Percentiles rank a stretch among this genome's conserved stretches.
Evolutionary conservation across 2,329 filamentous ascomycete genomes (phyloP).

Genomic region (Fusarium tjaetaba): DNA sequence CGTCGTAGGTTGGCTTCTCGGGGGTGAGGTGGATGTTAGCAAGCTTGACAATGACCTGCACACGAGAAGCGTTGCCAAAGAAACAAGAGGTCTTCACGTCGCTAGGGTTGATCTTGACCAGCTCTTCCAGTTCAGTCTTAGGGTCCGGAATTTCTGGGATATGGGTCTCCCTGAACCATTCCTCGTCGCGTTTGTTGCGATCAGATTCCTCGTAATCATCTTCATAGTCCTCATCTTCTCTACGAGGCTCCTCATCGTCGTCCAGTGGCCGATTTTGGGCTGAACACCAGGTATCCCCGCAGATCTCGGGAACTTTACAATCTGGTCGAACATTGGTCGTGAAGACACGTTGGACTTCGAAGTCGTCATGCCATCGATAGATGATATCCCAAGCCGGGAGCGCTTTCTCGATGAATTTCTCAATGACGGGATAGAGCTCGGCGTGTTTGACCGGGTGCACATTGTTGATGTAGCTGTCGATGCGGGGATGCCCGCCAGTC

Average conservation of each 20-base stretch:
- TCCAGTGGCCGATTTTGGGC: conserved; percentile 12
- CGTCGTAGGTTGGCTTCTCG: conserved; percentile 62
- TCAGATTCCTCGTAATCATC: conserved; percentile 33
- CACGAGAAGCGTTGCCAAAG: conserved; percentile 43
- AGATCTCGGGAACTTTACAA: conserved; percentile 38
- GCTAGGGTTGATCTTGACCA: conserved; percentile 19
- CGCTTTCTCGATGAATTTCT: conserved; percentile 52
- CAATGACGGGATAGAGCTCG: conserved; percentile 53
- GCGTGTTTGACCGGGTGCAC: conserved; percentile 56
- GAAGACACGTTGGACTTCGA: conserved; percentile 41
- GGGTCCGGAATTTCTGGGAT: conserved; percentile 10
- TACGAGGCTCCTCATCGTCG: conserved; percentile 38
- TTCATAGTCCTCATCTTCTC: conserved; percentile 26
- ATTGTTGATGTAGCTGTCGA: conserved; percentile 65
- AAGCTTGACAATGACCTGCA: conserved; percentile 73
- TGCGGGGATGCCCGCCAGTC: conserved; percentile 48
- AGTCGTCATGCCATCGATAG: conserved; percentile 47
- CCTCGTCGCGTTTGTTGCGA: conserved; percentile 36
- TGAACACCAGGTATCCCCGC: not conserved
- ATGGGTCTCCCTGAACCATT: conserved; percentile 47
- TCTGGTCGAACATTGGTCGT: conserved; percentile 1
- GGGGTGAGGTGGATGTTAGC: conserved; percentile 70
- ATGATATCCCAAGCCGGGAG: conserved; percentile 59
- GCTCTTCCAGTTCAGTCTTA: not conserved
- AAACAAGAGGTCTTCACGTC: conserved; percentile 44